Base-by-base conservation (phyloP, 192 early-diverging fungal genomes). In the Tieghemiomyces parasiticus region DNA sequence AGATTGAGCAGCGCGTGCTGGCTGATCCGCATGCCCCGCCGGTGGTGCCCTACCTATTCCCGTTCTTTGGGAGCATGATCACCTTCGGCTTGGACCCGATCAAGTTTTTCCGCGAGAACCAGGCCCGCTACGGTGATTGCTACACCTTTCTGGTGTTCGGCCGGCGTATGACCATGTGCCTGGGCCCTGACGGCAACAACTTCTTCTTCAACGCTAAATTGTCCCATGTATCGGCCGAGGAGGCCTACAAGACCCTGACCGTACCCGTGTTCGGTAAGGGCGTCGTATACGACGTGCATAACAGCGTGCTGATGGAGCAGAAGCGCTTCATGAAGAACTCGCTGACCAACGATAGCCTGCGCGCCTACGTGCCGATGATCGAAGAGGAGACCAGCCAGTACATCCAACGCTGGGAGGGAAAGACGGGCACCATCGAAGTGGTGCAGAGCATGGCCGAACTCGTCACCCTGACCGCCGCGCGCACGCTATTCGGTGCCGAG, bases 321-420 rank as follows among this genome's bases (percentile, higher is more conserved):
- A 98, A 98, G 78, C 92, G 88, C 78, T 94, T 98, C 74, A 84
- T 96, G 67, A 98, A 98, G 78, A 82, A 89, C 56, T 84, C 87
- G 46, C 77, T 98, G 64, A 84, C 89, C 56, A 81, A 80, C 53
- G 84, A 93, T 26, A 89, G 82, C 64, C 89, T 98, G 73, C 78
- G 85, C 55, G 67, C 81, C 32, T 93, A 96, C 74, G 78, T 96
- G 33, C 88, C 91, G 42, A 83, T 91, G 65, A 83, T 96, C 56
- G 74, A 80, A 32, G 72, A 87, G 58, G 95, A 98, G 73, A 80
- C 84, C 56, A 70, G 69, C 53, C 77, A 79, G 38, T 95, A 92
- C 69, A 82, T 96, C 61, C 61, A 80, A 50, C 74, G 76, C 58
- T 79, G 79, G 65, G 71, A 72, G 48, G 69, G 80, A 61, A 58